Evolutionary conservation across 495 filamentous ascomycete genomes (phyloP), one percentile per base, ranked within the genome.

Genomic region (Articulospora tetracladia): DNA sequence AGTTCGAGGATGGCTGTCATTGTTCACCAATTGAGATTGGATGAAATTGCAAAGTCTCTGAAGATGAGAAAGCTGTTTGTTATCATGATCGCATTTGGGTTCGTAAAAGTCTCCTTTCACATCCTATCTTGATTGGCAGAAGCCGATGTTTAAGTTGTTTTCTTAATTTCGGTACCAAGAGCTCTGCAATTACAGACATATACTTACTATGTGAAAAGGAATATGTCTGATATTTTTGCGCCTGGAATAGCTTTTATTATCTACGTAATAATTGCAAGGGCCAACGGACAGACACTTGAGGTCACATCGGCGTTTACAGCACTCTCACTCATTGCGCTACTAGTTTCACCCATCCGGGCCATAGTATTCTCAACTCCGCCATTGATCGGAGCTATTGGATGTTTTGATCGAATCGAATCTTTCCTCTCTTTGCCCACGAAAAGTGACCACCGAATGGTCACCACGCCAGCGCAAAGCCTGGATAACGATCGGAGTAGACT

Each of bases 211-310:
- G 39, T 11, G 30, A 4, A 32, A 44, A 44, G 39, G 4, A 65
- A 65, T 53, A 28, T 61, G 17, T 47, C 58, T 17, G 36, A 73
- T 7, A 73, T 78, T 36, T 76, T 79, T 20, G 57, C 73, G 0
- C 76, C 76, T 0, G 76, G 65, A 17, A 44, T 74, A 11, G 76
- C 75, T 4, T 60, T 80, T n/a, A 56, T 70, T 0, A 36, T 75
- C 6, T 79, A 71, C 48, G 72, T 72, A 17, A 32, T 73, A 12
- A 22, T 72, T 2, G 70, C 74, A 0, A 58, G 17, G 19, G 46
- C 32, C 2, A 39, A 56, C 11, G 64, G 62, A 0, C 60, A 68
- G 10, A 55, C 25, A 41, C 57, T 72, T 13, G 57, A 61, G 36
- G 53, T 54, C 10, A 58, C 59, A 1, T 64, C 57, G 44, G 71